Evolutionary conservation across 2,329 filamentous ascomycete species (phyloP), one percentile per base, ranked within the genome.

Genomic region (Davidsoniella virescens): DNA sequence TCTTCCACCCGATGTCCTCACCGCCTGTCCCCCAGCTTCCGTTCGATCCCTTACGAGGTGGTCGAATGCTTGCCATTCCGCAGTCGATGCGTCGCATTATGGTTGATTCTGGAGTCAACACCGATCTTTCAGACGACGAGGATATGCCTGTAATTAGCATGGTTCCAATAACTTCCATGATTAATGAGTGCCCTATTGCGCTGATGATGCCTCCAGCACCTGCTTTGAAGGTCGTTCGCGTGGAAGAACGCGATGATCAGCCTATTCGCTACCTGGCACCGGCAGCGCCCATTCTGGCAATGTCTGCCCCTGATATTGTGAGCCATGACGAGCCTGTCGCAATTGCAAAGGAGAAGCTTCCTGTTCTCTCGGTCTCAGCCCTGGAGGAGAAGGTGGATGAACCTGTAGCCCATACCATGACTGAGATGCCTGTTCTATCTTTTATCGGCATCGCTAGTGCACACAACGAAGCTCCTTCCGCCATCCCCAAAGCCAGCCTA

Each of bases 101-200:
- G 75, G 69, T 79, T 8, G 76, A 81, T 55, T 72, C 67, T 36
- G 68, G 71, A 23, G 73, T 71, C 57, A 78, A 81, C 72, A 80
- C 77, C 0, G 66, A 66, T 38, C 5, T 47, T 2, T 47, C 44
- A 8, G 60, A 63, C 42, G 62, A 62, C 2, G 54, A 57, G 29
- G 55, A 56, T 1, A 60, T 55, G 54, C 56, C 56, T 39, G 54
- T 47, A 5, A 46, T 52, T 16, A 41, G 33, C 17, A 20, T 52
- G 9, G 47, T 45, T 12, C 14, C 46, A 7, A 26, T 52, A 8
- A 37, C 45, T 14, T 36, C 47, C n/a, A 49, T 52, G 36, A 9
- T 49, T 36, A 37, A 52, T 20, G 46, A 50, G 23, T 39, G 38
- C 46, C 51, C 51, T 14, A 44, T 52, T 33, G 42, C 51, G 7